Evolutionary conservation across 2,329 filamentous ascomycete genomes (phyloP).

Genomic region (Ascochyta rabiei): DNA sequence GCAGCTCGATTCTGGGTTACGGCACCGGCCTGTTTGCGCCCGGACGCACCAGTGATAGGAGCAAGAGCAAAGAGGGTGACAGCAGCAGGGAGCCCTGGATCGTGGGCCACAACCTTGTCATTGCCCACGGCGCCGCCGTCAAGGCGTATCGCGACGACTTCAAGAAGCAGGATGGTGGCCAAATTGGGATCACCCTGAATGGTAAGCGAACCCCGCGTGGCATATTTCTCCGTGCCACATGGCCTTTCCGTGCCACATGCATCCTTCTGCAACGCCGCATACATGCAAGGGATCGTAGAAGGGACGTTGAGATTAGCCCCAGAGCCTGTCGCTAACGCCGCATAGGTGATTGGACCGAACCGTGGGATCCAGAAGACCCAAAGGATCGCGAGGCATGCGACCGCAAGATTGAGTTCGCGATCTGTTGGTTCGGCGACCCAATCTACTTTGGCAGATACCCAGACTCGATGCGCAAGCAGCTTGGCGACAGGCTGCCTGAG

Average conservation of each 20-base stretch:
- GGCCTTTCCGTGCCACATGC: background rate
- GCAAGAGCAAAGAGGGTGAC: conserved; percentile 73
- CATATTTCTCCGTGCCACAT: background rate
- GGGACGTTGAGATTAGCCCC: background rate
- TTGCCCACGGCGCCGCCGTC: conserved; percentile 81
- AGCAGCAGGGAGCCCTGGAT: conserved; percentile 80
- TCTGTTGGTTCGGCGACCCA: conserved; percentile 87
- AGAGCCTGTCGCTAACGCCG: conserved; percentile 1
- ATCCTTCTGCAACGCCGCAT: conserved; percentile 4
- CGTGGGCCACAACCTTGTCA: conserved; percentile 78
- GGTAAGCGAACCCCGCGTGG: conserved; percentile 55
- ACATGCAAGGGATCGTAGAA: conserved; percentile 5
- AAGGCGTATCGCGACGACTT: conserved; percentile 85
- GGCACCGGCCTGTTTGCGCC: conserved; percentile 79
- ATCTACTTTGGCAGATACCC: conserved; percentile 87
- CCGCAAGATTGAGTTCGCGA: conserved; percentile 85
- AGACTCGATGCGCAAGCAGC: conserved; percentile 79
- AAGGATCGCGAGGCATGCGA: conserved; percentile 75
- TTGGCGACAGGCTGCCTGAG: conserved; percentile 75
- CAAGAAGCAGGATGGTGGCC: conserved; percentile 71
- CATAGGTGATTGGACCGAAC: conserved; percentile 75
- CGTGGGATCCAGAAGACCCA: conserved; percentile 79
- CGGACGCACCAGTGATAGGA: conserved; percentile 78
- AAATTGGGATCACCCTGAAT: conserved; percentile 88
- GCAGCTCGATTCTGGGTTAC: conserved; percentile 80